A percentile compares a stretch with the other conserved stretches of the same genome.
phyloP scores from a whole-genome alignment of 495 filamentous ascomycete genomes.

The Cercophora sp. region DNA sequence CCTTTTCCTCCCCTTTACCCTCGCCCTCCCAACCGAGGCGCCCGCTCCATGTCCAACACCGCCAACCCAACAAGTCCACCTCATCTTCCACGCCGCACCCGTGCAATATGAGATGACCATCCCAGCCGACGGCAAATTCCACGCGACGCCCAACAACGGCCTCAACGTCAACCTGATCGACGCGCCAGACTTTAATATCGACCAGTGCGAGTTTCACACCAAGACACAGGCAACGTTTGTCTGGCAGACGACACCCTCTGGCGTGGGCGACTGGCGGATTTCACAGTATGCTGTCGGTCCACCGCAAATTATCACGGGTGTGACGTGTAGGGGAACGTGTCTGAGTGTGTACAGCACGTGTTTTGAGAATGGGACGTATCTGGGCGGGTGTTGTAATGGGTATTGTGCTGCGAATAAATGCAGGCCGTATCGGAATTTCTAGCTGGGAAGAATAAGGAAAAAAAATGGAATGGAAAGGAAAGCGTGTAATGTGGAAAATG shows the following conservation, averaged over 20 bases:
- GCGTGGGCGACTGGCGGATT: background rate
- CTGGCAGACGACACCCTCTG: background rate
- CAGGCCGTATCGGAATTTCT: slow-evolving; percentile 10
- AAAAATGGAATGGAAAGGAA: too few species aligned
- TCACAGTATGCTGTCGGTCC: slow-evolving; percentile 9
- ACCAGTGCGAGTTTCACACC: slow-evolving; percentile 10
- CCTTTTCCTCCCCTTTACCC: background rate
- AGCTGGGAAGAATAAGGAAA: too few species aligned
- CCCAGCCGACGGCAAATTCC: slow-evolving; percentile 5
- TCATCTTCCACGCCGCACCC: slow-evolving; percentile 8
- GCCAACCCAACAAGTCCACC: background rate
- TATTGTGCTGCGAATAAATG: slow-evolving; percentile 12
- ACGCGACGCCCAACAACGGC: slow-evolving; percentile 8
- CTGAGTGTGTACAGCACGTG: slow-evolving; percentile 4
- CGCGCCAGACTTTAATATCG: slow-evolving; percentile 11
- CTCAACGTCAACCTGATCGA: slow-evolving; percentile 9
- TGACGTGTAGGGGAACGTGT: slow-evolving; percentile 2
- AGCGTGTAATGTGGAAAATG: too few species aligned
- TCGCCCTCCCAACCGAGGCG: slow-evolving; percentile 5
- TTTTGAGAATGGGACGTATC: background rate
- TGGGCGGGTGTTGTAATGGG: slow-evolving; percentile 7
- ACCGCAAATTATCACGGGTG: slow-evolving; percentile 2
- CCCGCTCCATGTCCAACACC: background rate
- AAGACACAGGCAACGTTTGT: background rate
- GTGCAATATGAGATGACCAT: slow-evolving; percentile 6